These are phyloP conservation scores for Nothophoma quercina DNA, from an alignment of 2,329 filamentous ascomycete species.

Conservation along the genomic window DNA sequence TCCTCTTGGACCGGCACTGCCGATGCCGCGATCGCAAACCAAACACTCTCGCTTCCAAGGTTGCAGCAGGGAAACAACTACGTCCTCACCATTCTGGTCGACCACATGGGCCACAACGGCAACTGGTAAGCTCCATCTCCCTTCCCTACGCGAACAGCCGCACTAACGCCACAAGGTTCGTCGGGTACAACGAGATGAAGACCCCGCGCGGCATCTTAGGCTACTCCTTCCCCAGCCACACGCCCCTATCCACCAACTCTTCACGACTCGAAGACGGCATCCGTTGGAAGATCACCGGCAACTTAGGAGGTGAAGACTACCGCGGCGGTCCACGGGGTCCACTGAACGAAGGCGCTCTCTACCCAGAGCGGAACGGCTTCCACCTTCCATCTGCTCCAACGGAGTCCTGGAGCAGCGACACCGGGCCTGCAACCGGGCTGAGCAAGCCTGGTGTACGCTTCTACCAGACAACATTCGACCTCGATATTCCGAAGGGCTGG, in stretches of 20 bases:
- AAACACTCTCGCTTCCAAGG: conserved; percentile 62
- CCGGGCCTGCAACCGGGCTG: conserved; percentile 53
- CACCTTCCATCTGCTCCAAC: conserved; percentile 59
- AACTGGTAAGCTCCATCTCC: conserved; percentile 47
- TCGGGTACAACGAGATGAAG: conserved; percentile 62
- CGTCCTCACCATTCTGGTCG: conserved; percentile 72
- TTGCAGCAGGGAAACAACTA: conserved; percentile 62
- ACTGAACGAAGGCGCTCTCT: conserved; percentile 70
- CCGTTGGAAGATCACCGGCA: conserved; percentile 71
- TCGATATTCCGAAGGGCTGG: conserved; percentile 62
- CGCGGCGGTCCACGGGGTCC: conserved; percentile 65
- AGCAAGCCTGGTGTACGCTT: conserved; percentile 61
- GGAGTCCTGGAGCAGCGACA: conserved; percentile 51
- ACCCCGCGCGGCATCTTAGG: conserved; percentile 66
- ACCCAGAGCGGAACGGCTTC: conserved; percentile 67
- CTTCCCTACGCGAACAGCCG: not conserved
- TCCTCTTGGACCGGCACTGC: conserved; percentile 68
- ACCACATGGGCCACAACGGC: conserved; percentile 74
- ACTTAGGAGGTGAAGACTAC: conserved; percentile 69
- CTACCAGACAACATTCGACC: conserved; percentile 61
- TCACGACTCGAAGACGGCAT: conserved; percentile 47
- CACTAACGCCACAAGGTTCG: conserved; percentile 43
- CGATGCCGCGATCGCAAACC: conserved; percentile 57
- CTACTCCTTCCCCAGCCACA: conserved; percentile 60
- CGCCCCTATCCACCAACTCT: conserved; percentile 35